These are phyloP conservation scores for Trichoderma lentiforme DNA, from an alignment of 2,329 filamentous ascomycete genomes.

Conservation along the genomic window DNA sequence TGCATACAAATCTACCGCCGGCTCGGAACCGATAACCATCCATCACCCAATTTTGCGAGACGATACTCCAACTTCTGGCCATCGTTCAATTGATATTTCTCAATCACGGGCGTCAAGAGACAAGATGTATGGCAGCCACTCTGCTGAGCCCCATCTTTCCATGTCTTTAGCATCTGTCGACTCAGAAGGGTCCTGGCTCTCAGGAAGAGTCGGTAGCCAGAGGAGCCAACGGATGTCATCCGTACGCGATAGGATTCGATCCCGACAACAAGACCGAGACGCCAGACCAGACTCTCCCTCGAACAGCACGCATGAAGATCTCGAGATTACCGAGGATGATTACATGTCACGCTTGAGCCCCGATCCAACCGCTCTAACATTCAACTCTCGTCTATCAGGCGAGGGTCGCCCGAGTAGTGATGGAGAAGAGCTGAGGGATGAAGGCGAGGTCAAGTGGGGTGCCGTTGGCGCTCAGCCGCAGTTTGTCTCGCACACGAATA, in stretches of 20 bases:
- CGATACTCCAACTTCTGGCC: constrained; percentile 46
- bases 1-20: constrained; percentile 27
- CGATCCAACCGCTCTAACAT: constrained; percentile 25
- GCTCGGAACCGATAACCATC: constrained; percentile 23
- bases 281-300: constrained; percentile 40
- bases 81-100: constrained; percentile 36
- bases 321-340: constrained; percentile 64
- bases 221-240: constrained; percentile 47
- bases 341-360: constrained; percentile 57
- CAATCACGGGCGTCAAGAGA: constrained; percentile 25
- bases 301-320: constrained; percentile 60
- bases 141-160: constrained; percentile 64
- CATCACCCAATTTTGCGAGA: constrained; percentile 35
- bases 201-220: constrained; percentile 61
- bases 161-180: constrained; percentile 92
- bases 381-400: constrained; percentile 40
- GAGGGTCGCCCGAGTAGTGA: constrained; percentile 57
- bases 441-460: constrained; percentile 51
- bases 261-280: constrained; percentile 29
- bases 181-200: constrained; percentile 94
- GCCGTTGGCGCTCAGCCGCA: constrained; percentile 45
- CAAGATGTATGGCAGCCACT: constrained; percentile 32
- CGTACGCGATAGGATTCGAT: constrained; percentile 41
- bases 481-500: constrained; percentile 54
- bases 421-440: constrained; percentile 47